Percentiles rank a stretch among this genome's conserved stretches.
Evolutionary conservation across 1,139 yeast genomes (phyloP).

Genomic region (Nadsonia starkeyi-henricii): DNA sequence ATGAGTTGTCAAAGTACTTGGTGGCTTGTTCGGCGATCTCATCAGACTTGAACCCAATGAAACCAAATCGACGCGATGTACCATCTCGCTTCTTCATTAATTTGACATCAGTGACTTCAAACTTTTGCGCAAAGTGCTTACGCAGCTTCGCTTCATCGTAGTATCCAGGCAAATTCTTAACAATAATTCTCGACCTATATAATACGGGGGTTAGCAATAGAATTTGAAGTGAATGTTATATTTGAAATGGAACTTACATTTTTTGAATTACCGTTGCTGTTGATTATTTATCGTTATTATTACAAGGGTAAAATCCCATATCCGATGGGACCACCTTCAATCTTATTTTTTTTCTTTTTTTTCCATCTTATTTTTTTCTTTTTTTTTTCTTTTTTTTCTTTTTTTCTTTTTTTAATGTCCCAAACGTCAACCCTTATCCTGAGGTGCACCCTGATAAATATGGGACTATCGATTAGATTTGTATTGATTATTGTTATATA

Average conservation of each 20-base stretch:
- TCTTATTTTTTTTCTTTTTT: neutral
- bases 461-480: too few relatives aligned
- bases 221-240: neutral
- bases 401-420: neutral
- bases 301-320: neutral
- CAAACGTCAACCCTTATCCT: too few relatives aligned
- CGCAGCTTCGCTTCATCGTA: constrained; percentile 62
- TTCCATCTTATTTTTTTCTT: neutral
- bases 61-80: constrained; percentile 84
- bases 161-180: constrained; percentile 82
- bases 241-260: neutral
- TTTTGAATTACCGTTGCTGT: neutral
- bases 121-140: constrained; percentile 44
- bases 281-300: neutral
- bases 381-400: neutral
- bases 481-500: too few relatives aligned
- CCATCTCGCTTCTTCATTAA: constrained; percentile 71
- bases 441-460: too few relatives aligned
- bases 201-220: neutral
- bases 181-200: constrained; percentile 72
- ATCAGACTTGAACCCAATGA: constrained; percentile 64
- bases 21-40: constrained; percentile 73
- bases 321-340: neutral
- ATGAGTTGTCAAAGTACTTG: constrained; percentile 58
- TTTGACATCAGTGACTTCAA: constrained; percentile 68